phyloP scores from a whole-genome alignment of 23 red algal genomes.

The Gracilaria caudata region DNA sequence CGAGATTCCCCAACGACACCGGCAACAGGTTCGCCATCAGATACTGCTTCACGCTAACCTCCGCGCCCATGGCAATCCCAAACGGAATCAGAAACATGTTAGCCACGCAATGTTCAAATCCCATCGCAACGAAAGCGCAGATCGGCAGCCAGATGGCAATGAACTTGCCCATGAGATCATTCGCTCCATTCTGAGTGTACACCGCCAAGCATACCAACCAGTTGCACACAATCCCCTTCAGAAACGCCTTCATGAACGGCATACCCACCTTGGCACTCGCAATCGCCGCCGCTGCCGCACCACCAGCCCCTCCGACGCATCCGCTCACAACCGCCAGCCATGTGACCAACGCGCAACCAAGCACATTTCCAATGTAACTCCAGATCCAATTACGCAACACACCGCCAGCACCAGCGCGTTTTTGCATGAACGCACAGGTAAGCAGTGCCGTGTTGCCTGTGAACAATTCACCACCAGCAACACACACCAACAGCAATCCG shows the following conservation, averaged over 20 bases:
- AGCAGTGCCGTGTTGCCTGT: slow-evolving; percentile 74
- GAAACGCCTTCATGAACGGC: slow-evolving; percentile 58
- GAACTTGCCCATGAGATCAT: slow-evolving; percentile 67
- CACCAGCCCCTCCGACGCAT: slow-evolving; percentile 27
- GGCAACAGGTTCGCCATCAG: slow-evolving; percentile 74
- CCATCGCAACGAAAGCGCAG: slow-evolving; percentile 70
- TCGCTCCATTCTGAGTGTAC: slow-evolving; percentile 46
- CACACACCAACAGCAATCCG: slow-evolving; percentile 61
- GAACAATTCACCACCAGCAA: slow-evolving; percentile 79
- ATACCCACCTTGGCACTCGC: slow-evolving; percentile 48
- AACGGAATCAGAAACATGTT: slow-evolving; percentile 89
- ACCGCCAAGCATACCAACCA: slow-evolving; percentile 84
- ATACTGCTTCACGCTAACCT: slow-evolving; percentile 51
- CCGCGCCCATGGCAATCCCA: slow-evolving; percentile 70
- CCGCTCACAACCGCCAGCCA: slow-evolving; percentile 44
- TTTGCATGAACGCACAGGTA: slow-evolving; percentile 39
- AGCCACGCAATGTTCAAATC: slow-evolving; percentile 81
- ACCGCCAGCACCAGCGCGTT: background rate
- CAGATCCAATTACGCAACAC: slow-evolving; percentile 55
- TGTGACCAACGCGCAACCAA: slow-evolving; percentile 55
- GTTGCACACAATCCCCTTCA: slow-evolving; percentile 73
- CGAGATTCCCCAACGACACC: slow-evolving; percentile 81
- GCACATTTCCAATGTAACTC: slow-evolving; percentile 69
- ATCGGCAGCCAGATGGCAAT: slow-evolving; percentile 58
- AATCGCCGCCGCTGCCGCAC: slow-evolving; percentile 47